Evolutionary conservation across 2,329 filamentous ascomycete genomes (phyloP).

Genomic region (Nemania sp.): DNA sequence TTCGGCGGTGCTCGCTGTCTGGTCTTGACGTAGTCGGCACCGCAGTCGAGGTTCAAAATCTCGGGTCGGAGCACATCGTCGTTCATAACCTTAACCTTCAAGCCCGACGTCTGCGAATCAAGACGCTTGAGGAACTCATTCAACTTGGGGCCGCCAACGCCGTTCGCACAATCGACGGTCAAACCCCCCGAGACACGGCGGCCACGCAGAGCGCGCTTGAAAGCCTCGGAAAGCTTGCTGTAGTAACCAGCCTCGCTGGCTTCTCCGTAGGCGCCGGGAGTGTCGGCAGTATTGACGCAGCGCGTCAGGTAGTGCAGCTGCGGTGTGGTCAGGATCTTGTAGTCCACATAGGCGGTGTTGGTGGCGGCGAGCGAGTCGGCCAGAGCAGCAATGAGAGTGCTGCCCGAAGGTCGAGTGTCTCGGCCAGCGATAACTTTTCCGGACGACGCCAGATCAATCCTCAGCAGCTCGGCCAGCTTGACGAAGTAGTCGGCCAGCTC

Average conservation of each 20-base stretch:
- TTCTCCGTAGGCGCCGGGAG: constrained; percentile 83
- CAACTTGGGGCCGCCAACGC: constrained; percentile 91
- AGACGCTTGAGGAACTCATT: constrained; percentile 83
- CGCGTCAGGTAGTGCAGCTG: constrained; percentile 96
- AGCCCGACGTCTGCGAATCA: constrained; percentile 65
- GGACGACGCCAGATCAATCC: constrained; percentile 70
- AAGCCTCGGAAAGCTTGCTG: constrained; percentile 84
- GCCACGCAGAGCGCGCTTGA: constrained; percentile 79
- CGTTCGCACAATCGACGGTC: constrained; percentile 94
- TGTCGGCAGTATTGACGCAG: constrained; percentile 90
- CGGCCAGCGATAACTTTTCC: constrained; percentile 87
- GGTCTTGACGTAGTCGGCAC: constrained; percentile 97
- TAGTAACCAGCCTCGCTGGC: constrained; percentile 93
- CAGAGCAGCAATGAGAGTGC: constrained; percentile 77
- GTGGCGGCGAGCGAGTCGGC: constrained; percentile 78
- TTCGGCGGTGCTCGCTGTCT: constrained; percentile 86
- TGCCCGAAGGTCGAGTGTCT: constrained; percentile 91
- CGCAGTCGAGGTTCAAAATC: constrained; percentile 87
- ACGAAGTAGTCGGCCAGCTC: constrained; percentile 77
- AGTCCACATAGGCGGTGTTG: constrained; percentile 76
- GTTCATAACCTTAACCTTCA: constrained; percentile 87
- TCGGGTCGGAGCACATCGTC: constrained; percentile 91
- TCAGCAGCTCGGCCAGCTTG: constrained; percentile 72
- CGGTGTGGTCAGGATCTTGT: constrained; percentile 92
- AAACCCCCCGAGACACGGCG: constrained; percentile 74